Percentiles rank a stretch among this genome's conserved stretches.
Evolutionary conservation across 2,329 filamentous ascomycete species (phyloP).

Genomic region (Xylaria sp.): DNA sequence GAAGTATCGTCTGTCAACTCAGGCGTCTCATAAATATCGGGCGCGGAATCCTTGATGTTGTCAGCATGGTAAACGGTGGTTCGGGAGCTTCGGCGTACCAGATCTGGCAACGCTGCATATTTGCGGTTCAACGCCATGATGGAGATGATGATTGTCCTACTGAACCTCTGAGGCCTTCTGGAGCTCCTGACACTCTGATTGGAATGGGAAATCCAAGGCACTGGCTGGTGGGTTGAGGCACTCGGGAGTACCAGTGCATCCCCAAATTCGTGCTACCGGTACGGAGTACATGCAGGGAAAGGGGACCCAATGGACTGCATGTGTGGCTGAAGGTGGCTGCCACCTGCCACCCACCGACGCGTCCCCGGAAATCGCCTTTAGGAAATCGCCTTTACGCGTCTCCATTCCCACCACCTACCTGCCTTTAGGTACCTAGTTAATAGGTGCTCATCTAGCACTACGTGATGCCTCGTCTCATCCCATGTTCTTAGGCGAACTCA

Average conservation of each 20-base stretch:
- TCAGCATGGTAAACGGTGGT: conserved; percentile 29
- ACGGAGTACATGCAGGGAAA: neutral
- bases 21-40: conserved; percentile 96
- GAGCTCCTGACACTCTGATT: neutral
- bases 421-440: too few species aligned
- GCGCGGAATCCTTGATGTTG: conserved; percentile 73
- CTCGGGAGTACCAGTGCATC: too few species aligned
- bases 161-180: neutral
- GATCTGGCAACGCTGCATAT: conserved; percentile 78
- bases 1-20: conserved; percentile 89
- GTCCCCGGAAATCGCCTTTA: neutral
- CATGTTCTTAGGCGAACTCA: too few species aligned
- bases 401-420: neutral
- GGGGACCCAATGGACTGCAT: neutral
- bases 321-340: neutral
- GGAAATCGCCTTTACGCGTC: neutral
- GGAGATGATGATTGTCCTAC: conserved; percentile 7
- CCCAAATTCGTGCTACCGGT: neutral
- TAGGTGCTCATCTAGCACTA: too few species aligned
- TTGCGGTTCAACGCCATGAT: conserved; percentile 76
- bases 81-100: conserved; percentile 53
- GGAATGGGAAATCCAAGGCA: neutral
- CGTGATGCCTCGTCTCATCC: too few species aligned
- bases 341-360: neutral
- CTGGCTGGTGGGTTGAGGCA: too few species aligned